These are phyloP conservation scores for Poteriospumella lacustris DNA, from an alignment of 108 stramenopile genomes.

Conservation along the genomic window DNA sequence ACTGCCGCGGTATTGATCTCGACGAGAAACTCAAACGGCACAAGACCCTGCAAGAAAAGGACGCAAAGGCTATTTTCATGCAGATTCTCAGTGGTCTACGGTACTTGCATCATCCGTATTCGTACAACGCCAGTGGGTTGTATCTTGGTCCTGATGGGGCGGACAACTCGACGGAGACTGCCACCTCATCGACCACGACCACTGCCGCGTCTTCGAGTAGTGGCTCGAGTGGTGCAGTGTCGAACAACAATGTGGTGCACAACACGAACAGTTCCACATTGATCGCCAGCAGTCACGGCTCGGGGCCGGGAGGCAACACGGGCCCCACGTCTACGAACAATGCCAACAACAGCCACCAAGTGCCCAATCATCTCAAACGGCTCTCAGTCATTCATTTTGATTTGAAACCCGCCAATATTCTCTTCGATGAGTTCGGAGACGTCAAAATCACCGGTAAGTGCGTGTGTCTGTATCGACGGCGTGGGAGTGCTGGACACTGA, in stretches of 20 bases:
- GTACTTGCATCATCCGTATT: slow-evolving; percentile 68
- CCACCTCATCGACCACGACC: too few species aligned
- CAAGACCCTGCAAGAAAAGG: slow-evolving; percentile 72
- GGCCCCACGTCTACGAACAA: neutral
- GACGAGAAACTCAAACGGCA: slow-evolving; percentile 63
- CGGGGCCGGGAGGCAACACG: neutral
- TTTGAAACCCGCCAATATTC: slow-evolving; percentile 87
- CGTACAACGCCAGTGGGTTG: too few species aligned
- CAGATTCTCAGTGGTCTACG: slow-evolving; percentile 88
- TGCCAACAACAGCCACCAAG: neutral
- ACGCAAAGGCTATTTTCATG: slow-evolving; percentile 80
- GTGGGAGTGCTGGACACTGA: too few species aligned
- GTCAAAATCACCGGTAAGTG: slow-evolving; percentile 98
- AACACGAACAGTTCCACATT: neutral
- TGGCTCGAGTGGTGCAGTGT: neutral
- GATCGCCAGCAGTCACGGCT: too few species aligned
- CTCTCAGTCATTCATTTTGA: slow-evolving; percentile 95
- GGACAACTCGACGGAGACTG: too few species aligned
- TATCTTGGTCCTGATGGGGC: too few species aligned
- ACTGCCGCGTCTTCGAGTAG: too few species aligned
- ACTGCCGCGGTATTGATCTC: slow-evolving; percentile 65
- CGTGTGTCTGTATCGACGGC: neutral
- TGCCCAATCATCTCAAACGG: slow-evolving; percentile 1
- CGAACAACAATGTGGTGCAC: neutral
- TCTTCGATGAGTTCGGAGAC: slow-evolving; percentile 86